Conservation (phyloP, 164 flowering plant genomes). For the Magnolia sinica region DNA sequence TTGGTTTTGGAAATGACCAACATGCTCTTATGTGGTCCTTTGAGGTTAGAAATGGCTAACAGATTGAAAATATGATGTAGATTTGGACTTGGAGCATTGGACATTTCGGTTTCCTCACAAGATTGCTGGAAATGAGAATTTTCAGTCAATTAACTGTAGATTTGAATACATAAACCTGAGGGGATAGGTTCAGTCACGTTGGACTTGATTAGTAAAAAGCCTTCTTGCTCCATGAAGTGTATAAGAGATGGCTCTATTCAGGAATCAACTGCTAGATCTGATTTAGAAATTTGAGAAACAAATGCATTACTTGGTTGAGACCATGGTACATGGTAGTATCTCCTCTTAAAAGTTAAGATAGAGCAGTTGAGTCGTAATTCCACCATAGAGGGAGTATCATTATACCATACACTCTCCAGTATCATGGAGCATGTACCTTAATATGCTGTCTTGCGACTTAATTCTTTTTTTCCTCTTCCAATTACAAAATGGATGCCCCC, state of each 20-base stretch:
- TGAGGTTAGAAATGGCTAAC: background rate
- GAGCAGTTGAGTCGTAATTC: background rate
- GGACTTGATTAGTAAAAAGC: background rate
- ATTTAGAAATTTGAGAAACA: slow-evolving; percentile 1
- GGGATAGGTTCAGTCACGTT: background rate
- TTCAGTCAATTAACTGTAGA: background rate
- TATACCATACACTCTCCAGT: background rate
- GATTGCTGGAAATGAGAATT: background rate
- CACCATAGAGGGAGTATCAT: background rate
- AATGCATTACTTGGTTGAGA: background rate
- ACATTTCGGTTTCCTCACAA: background rate
- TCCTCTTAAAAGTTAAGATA: background rate
- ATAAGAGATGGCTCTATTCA: background rate
- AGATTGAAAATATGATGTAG: background rate
- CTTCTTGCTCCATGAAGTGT: background rate
- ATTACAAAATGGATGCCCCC: background rate
- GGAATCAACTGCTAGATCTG: background rate
- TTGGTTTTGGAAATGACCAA: background rate
- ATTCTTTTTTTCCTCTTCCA: background rate
- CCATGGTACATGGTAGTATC: too few species aligned
- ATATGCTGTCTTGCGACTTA: background rate
- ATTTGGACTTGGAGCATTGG: background rate
- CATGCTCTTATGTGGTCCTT: background rate
- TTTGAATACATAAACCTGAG: background rate
- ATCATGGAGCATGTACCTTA: background rate